Evolutionary conservation across 257 asterid genomes (phyloP).

Genomic region (Nicotiana attenuata): DNA sequence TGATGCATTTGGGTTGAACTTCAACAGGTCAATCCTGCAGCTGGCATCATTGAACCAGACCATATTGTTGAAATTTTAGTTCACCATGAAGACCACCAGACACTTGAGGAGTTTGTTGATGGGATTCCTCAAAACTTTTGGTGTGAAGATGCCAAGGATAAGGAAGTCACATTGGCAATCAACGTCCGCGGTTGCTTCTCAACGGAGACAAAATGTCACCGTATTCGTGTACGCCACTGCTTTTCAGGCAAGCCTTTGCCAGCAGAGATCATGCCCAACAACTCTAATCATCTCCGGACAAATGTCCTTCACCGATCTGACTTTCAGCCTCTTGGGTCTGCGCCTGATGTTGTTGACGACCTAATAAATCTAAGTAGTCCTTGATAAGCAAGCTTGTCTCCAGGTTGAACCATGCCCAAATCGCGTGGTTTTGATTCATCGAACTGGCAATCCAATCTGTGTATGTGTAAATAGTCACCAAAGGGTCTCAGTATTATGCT

Average conservation of each 20-base stretch:
- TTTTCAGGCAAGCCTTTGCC: conserved; percentile 56
- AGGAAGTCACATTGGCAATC: conserved; percentile 65
- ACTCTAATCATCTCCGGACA: conserved; percentile 25
- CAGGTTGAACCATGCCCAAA: not conserved
- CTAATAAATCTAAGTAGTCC: conserved; percentile 55
- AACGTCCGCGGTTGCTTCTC: conserved; percentile 62
- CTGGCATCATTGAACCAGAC: conserved; percentile 71
- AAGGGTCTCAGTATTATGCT: not conserved
- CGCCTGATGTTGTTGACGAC: conserved; percentile 68
- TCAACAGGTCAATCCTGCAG: conserved; percentile 72
- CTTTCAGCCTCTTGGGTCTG: conserved; percentile 41
- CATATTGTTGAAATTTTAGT: conserved; percentile 67
- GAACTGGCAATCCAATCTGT: not conserved
- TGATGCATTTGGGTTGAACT: not conserved
- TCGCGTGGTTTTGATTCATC: not conserved
- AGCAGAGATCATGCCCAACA: conserved; percentile 30
- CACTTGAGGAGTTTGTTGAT: conserved; percentile 84
- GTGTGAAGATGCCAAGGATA: conserved; percentile 95
- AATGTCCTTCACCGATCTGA: conserved; percentile 74
- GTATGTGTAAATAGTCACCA: not conserved
- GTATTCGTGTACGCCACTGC: conserved; percentile 78
- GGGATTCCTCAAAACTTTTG: conserved; percentile 79
- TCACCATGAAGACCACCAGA: conserved; percentile 67
- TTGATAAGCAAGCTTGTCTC: conserved; percentile 23
- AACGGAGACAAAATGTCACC: conserved; percentile 48